phyloP scores from a whole-genome alignment of 1,284 basidiomycete genomes.

The Fomitopsis palustris region DNA sequence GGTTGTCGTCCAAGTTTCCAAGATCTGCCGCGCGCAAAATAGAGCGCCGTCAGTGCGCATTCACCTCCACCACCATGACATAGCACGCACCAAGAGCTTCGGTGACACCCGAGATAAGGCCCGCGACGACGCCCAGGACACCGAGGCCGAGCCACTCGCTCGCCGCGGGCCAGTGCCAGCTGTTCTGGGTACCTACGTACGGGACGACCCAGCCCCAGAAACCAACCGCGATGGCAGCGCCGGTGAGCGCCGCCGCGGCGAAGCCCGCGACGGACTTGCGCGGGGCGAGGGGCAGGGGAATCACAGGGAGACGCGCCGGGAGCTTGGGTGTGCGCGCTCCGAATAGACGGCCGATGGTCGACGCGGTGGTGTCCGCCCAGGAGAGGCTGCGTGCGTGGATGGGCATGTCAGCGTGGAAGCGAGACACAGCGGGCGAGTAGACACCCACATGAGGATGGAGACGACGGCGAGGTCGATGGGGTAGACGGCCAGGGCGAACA shows the following conservation, averaged over 20 bases:
- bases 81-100: slow-evolving; percentile 73
- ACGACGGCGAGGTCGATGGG: slow-evolving; percentile 88
- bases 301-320: slow-evolving; percentile 51
- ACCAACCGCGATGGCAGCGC: slow-evolving; percentile 65
- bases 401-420: neutral
- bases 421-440: neutral
- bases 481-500: slow-evolving; percentile 76
- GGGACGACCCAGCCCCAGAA: slow-evolving; percentile 77
- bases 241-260: slow-evolving; percentile 77
- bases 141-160: slow-evolving; percentile 54
- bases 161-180: slow-evolving; percentile 49
- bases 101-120: slow-evolving; percentile 77
- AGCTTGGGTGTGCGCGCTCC: slow-evolving; percentile 77
- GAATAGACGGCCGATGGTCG: slow-evolving; percentile 87
- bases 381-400: slow-evolving; percentile 63
- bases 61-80: neutral
- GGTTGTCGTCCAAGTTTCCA: slow-evolving; percentile 87
- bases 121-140: slow-evolving; percentile 60
- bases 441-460: slow-evolving; percentile 80
- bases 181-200: slow-evolving; percentile 37
- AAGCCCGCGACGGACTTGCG: slow-evolving; percentile 92
- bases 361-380: slow-evolving; percentile 96
- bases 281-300: slow-evolving; percentile 73
- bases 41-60: neutral
- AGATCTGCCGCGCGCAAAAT: slow-evolving; percentile 61